phyloP scores from a whole-genome alignment of 2,329 filamentous ascomycete species.

The Epichloe coenophiala region DNA sequence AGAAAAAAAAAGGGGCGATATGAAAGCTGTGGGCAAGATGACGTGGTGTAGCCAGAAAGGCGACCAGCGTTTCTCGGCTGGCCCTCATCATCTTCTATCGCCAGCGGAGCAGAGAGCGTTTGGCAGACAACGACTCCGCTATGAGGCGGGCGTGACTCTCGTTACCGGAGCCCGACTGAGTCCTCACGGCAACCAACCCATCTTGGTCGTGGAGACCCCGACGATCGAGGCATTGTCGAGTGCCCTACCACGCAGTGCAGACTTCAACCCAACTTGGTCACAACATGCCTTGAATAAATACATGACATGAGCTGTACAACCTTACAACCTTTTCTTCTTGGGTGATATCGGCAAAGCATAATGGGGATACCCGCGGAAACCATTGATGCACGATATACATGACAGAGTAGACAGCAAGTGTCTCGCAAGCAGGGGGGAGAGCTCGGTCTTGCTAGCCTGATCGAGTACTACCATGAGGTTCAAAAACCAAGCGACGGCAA shows the following conservation, averaged over 20 bases:
- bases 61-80: not conserved
- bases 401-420: not conserved
- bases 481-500: not conserved
- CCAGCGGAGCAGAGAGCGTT: not conserved
- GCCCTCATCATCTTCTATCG: not conserved
- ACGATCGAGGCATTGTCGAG: not conserved
- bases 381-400: not conserved
- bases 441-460: not conserved
- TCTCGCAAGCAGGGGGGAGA: not conserved
- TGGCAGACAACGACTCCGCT: slow-evolving; percentile 1
- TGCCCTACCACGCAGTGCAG: not conserved
- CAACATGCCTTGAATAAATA: not conserved
- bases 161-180: not conserved
- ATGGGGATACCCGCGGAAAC: not conserved
- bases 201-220: not conserved
- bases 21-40: not conserved
- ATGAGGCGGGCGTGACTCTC: not conserved
- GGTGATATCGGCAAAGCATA: not conserved
- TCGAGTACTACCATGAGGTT: not conserved
- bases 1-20: not conserved
- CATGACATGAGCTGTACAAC: not conserved
- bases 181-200: not conserved
- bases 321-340: not conserved
- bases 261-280: not conserved
- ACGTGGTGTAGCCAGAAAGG: not conserved